These are phyloP conservation scores for Rhizophora apiculata DNA, from an alignment of 345 rosid genomes.

Conservation along the genomic window DNA sequence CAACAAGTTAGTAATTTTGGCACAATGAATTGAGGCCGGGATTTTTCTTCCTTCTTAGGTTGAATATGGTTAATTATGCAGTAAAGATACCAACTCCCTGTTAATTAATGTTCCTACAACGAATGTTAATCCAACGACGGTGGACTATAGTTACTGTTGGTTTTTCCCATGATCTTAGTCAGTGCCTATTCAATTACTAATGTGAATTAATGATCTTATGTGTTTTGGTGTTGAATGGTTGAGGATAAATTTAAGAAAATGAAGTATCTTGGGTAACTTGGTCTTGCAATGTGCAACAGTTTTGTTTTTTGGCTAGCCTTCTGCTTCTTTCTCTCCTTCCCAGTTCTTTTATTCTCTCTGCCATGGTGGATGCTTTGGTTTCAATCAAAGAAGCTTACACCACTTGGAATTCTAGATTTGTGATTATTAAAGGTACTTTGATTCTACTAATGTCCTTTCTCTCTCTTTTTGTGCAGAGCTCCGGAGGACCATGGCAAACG, in stretches of 20 bases:
- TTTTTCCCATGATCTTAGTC: slow-evolving; percentile 15
- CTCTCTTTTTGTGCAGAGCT: slow-evolving; percentile 39
- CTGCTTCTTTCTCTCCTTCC: not conserved
- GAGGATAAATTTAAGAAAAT: not conserved
- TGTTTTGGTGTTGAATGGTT: slow-evolving; percentile 10
- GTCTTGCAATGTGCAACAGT: too few species aligned
- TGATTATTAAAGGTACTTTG: not conserved
- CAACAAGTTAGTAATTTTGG: not conserved
- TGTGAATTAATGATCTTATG: slow-evolving; percentile 1
- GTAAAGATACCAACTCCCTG: not conserved
- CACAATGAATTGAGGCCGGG: not conserved
- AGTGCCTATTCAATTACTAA: not conserved
- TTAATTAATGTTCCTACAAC: not conserved
- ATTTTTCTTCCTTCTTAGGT: not conserved
- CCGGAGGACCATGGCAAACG: slow-evolving; percentile 51
- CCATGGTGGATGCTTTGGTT: slow-evolving; percentile 4
- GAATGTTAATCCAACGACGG: not conserved
- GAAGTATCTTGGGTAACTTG: not conserved
- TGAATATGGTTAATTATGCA: not conserved
- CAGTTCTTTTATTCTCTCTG: not conserved
- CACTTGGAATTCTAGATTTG: not conserved
- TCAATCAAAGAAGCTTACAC: not conserved
- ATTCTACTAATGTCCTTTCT: not conserved
- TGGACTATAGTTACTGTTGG: not conserved
- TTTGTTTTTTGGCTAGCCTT: not conserved